Evolutionary conservation across 176 grass and related monocot genomes (phyloP).

Genomic region (Cenchrus americanus): DNA sequence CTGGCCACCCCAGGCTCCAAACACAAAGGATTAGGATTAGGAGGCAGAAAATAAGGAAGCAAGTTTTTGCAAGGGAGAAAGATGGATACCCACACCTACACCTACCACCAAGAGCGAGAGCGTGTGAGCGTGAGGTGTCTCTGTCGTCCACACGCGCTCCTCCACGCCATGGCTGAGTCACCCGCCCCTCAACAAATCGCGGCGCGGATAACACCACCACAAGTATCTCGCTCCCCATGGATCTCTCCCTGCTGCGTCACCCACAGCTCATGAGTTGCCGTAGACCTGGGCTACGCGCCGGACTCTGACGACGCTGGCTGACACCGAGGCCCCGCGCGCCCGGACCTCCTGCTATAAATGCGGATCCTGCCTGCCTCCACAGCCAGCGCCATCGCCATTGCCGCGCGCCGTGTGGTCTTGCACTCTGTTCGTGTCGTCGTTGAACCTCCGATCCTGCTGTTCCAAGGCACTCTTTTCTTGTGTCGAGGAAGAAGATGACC

Average conservation of each 20-base stretch:
- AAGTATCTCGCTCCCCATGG: background rate
- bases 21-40: background rate
- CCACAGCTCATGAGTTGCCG: background rate
- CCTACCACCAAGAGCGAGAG: background rate
- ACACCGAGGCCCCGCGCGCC: background rate
- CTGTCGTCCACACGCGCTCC: constrained; percentile 21
- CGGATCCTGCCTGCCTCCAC: background rate
- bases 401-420: constrained; percentile 18
- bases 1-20: background rate
- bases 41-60: background rate
- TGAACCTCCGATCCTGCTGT: background rate
- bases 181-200: background rate
- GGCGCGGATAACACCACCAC: background rate
- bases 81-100: background rate
- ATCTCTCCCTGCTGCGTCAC: background rate
- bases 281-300: background rate
- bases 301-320: background rate
- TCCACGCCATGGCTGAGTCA: constrained; percentile 79
- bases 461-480: too few relatives aligned
- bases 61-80: too few relatives aligned
- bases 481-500: constrained; percentile 51
- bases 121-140: background rate
- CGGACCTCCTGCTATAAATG: constrained; percentile 23
- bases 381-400: background rate
- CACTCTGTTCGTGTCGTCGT: background rate